A percentile compares a stretch with the other conserved stretches of the same genome.
phyloP scores from a whole-genome alignment of 140 eudicot species.

The Flaveria floridana region DNA sequence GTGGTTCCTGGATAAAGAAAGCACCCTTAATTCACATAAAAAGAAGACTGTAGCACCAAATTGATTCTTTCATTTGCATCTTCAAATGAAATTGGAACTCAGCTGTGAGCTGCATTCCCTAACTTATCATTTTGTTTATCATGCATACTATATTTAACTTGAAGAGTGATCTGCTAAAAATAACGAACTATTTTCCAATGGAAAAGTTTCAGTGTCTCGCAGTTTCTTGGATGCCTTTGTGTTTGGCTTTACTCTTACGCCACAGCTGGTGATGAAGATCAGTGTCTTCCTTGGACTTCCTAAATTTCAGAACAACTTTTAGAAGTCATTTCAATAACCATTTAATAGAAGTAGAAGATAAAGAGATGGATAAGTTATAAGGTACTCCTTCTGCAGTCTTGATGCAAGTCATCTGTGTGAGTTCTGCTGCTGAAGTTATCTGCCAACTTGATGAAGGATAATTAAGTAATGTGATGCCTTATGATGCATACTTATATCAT shows the following conservation, averaged over 20 bases:
- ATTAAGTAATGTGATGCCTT: constrained; percentile 22
- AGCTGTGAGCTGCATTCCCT: constrained; percentile 9
- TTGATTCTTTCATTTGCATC: constrained; percentile 14
- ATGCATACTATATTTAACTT: constrained; percentile 8
- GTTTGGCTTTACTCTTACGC: constrained; percentile 16
- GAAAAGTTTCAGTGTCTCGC: constrained; percentile 23
- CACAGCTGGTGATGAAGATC: constrained; percentile 29
- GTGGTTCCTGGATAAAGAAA: constrained; percentile 31
- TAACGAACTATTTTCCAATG: constrained; percentile 59
- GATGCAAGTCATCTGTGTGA: constrained; percentile 24
- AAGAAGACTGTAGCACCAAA: constrained; percentile 16
- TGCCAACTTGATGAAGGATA: constrained; percentile 21
- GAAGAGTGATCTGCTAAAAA: constrained; percentile 40
- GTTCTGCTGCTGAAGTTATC: constrained; percentile 23
- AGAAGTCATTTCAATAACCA: constrained; percentile 13
- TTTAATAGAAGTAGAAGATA: constrained; percentile 12
- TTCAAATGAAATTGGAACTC: constrained; percentile 18
- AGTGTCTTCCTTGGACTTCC: constrained; percentile 36
- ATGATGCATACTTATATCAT: neutral
- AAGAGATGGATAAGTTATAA: constrained; percentile 22
- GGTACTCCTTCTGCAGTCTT: constrained; percentile 24
- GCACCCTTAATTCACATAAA: neutral
- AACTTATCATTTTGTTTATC: too few relatives aligned
- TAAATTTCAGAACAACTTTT: constrained; percentile 34
- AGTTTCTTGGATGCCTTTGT: constrained; percentile 26